Base-by-base conservation (phyloP, 1,284 basidiomycete species). In the Trichosporon sp. region DNA sequence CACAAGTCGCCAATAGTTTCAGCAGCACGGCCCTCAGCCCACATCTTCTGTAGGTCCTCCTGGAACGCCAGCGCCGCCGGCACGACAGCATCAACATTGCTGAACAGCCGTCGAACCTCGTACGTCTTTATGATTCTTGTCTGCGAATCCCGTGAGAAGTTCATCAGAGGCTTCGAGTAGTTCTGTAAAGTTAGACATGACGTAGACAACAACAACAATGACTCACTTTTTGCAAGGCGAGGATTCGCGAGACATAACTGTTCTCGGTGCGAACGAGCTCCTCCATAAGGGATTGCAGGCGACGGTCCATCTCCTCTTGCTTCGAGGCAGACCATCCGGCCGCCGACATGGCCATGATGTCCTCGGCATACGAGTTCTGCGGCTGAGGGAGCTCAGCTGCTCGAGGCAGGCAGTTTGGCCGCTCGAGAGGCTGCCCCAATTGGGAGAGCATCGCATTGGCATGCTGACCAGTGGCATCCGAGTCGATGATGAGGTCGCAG, bases 71-170 rank as follows among this genome's bases (percentile, higher is more conserved):
- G 90, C 76, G 97, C 95, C 8, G 94, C 92, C 0, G 91, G 91
- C 1, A 98, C 82, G 12, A 98, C 87, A 66, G 89, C 90, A 82
- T 97, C 96, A 64, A 98, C 89, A 83, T 98, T 98, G 67, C 93
- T 93, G 77, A 98, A 98, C 35, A 98, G 87, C 0, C 90, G 91
- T 77, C 94, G 96, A 26, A 96, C 93, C 79, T 97, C 92, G 81
- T 96, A 97, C 19, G 90, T 85, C 2, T 92, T 91, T 65, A 98
- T 89, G 32, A 63, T 63, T 32, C 59, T 32, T n/a, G 59, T 63
- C 7, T 63, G 59, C 14, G 59, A 37, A 16, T 63, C 59, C 7
- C 59, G 59, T 63, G 59, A 63, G 31, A 63, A 63, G 32, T 63
- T 63, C 59, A 63, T 63, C 14, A 63, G 59, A 8, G 59, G 59